Evolutionary conservation across 1,284 basidiomycete genomes (phyloP).

Genomic region (Athelia psychrophila): DNA sequence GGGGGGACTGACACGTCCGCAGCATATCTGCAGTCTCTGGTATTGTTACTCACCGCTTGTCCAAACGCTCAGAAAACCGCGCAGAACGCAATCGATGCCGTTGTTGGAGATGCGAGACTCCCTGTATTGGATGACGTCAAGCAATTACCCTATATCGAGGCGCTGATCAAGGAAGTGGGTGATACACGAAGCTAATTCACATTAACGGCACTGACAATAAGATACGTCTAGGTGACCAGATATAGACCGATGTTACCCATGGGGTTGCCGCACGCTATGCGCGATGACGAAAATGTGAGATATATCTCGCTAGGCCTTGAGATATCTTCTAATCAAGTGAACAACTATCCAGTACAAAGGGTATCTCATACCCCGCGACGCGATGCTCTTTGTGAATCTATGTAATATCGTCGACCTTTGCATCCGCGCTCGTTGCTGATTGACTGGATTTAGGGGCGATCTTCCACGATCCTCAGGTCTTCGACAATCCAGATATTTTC

Average conservation of each 20-base stretch:
- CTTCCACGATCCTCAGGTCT: slow-evolving; percentile 15
- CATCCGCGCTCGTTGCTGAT: not conserved
- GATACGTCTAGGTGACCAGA: slow-evolving; percentile 2
- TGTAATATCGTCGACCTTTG: slow-evolving; percentile 12
- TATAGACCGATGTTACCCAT: slow-evolving; percentile 4
- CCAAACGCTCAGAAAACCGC: not conserved
- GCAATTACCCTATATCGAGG: not conserved
- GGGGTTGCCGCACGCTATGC: slow-evolving; percentile 4
- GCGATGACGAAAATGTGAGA: slow-evolving; percentile 3
- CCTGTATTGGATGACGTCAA: not conserved
- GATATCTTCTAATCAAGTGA: not conserved
- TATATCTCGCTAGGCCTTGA: not conserved
- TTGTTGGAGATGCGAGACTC: not conserved
- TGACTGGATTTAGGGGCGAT: slow-evolving; percentile 15
- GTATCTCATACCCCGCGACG: slow-evolving; percentile 16
- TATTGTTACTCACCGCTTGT: not conserved
- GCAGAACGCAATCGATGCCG: not conserved
- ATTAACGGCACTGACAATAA: slow-evolving; percentile 1
- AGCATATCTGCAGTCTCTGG: not conserved
- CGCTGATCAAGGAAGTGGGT: slow-evolving; percentile 2
- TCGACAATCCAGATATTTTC: slow-evolving; percentile 15
- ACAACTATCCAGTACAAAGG: slow-evolving; percentile 14
- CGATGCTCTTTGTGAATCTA: slow-evolving; percentile 17
- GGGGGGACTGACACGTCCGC: not conserved
- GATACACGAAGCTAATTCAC: not conserved